Evolutionary conservation across 2,329 filamentous ascomycete genomes (phyloP).

Genomic region (Harringtonia aguacate): DNA sequence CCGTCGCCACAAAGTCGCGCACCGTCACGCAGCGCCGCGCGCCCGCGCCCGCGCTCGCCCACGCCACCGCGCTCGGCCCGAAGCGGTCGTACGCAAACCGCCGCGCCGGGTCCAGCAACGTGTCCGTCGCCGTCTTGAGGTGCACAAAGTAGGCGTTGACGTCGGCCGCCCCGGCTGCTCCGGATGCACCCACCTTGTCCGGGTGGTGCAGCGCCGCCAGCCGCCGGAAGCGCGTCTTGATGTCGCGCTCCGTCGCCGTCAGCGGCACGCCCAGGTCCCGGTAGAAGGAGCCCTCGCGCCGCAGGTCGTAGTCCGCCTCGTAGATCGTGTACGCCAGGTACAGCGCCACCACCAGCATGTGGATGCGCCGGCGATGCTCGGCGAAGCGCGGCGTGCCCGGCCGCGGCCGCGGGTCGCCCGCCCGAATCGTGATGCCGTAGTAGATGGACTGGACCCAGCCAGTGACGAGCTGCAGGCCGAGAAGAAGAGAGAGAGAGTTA

Average conservation of each 20-base stretch:
- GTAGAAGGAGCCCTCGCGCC: conserved; percentile 66
- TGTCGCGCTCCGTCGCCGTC: conserved; percentile 57
- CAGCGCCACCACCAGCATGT: conserved; percentile 67
- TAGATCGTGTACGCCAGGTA: conserved; percentile 91
- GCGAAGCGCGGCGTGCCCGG: conserved; percentile 58
- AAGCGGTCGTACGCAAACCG: conserved; percentile 87
- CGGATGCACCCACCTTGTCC: conserved; percentile 55
- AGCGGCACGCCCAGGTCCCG: conserved; percentile 60
- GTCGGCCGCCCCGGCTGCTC: conserved; percentile 19
- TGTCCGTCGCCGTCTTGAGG: conserved; percentile 75
- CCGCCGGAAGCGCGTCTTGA: conserved; percentile 78
- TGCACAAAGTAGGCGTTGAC: conserved; percentile 56
- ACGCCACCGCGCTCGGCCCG: conserved; percentile 59
- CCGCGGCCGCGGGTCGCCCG: conserved; percentile 69
- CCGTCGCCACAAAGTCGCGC: conserved; percentile 61
- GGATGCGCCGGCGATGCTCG: conserved; percentile 69
- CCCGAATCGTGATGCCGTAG: conserved; percentile 82
- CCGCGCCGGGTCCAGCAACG: conserved; percentile 62
- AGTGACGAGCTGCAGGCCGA: conserved; percentile 55
- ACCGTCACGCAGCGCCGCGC: conserved; percentile 47
- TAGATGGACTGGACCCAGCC: conserved; percentile 69
- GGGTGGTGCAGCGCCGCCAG: conserved; percentile 66
- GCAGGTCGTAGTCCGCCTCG: conserved; percentile 78
- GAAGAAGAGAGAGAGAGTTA: conserved; percentile 5
- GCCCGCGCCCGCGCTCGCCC: conserved; percentile 28